Evolutionary conservation across 2,329 filamentous ascomycete genomes (phyloP).

Genomic region (Sclerotiophoma versabilis): DNA sequence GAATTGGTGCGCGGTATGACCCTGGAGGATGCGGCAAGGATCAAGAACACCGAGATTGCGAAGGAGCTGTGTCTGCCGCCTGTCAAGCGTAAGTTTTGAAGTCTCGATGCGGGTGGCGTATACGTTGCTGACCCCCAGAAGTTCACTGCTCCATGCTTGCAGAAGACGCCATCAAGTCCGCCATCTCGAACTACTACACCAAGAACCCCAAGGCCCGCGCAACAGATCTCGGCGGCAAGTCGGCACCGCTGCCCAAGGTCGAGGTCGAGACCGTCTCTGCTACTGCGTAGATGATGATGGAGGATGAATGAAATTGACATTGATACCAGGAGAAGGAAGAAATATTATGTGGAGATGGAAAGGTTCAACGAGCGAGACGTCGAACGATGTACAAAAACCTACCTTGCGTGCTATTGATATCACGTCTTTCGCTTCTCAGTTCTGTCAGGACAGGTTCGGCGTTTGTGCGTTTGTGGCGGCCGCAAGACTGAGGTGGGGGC

Average conservation of each 20-base stretch:
- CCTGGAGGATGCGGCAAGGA: constrained; percentile 87
- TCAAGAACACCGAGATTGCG: constrained; percentile 97
- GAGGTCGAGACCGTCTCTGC: constrained; percentile 63
- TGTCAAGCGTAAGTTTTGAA: constrained; percentile 74
- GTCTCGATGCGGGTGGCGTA: accelerated
- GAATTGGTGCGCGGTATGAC: constrained; percentile 96
- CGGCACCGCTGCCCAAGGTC: constrained; percentile 70
- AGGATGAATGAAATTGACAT: constrained; percentile 20
- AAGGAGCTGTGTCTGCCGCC: constrained; percentile 91
- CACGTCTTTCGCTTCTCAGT: constrained; percentile 12
- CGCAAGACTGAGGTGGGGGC: background rate
- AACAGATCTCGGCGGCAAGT: constrained; percentile 80
- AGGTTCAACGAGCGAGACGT: background rate
- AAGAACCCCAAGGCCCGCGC: constrained; percentile 80
- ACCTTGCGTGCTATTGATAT: constrained; percentile 4
- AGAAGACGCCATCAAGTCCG: constrained; percentile 91
- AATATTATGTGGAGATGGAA: background rate
- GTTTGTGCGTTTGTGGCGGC: constrained; percentile 1
- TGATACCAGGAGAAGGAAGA: constrained; percentile 25
- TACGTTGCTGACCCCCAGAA: constrained; percentile 40
- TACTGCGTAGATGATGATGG: constrained; percentile 40
- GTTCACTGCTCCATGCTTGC: constrained; percentile 93
- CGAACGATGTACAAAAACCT: constrained; percentile 6
- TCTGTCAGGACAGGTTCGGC: background rate
- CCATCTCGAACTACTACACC: constrained; percentile 88